Evolutionary conservation across 225 moss, liverwort and hornwort genomes (phyloP).

Genomic region (Polytrichum formosum): DNA sequence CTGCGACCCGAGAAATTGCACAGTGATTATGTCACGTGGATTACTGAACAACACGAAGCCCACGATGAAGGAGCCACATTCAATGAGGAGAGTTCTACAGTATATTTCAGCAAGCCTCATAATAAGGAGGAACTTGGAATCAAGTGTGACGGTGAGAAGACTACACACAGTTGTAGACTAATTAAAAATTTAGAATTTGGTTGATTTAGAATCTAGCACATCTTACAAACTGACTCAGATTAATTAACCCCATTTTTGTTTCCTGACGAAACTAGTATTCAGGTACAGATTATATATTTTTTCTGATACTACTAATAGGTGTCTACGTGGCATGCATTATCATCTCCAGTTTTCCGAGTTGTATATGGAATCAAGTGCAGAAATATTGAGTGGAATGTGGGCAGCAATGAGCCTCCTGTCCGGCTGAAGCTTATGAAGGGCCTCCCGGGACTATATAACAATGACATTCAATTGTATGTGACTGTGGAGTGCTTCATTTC

Average conservation of each 20-base stretch:
- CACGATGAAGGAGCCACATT: constrained; percentile 31
- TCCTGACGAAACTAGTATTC: no score
- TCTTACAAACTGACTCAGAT: no score
- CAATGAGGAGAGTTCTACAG: constrained; percentile 19
- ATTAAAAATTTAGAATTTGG: no score
- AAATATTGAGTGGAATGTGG: constrained; percentile 28
- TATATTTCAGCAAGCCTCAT: constrained; percentile 14
- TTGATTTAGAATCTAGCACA: no score
- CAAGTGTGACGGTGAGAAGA: constrained; percentile 23
- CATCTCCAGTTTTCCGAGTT: constrained; percentile 44
- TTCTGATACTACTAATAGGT: no score
- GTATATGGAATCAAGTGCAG: constrained; percentile 16
- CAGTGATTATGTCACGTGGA: constrained; percentile 34
- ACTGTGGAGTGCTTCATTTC: constrained; percentile 54
- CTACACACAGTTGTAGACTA: no score
- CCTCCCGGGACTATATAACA: constrained; percentile 31
- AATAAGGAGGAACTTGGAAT: constrained; percentile 33
- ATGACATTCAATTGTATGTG: constrained; percentile 23
- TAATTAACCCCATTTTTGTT: no score
- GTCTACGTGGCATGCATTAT: background rate
- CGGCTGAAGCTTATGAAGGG: constrained; percentile 44
- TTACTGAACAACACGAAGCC: constrained; percentile 16
- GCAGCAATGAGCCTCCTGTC: constrained; percentile 16
- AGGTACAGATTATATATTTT: no score
- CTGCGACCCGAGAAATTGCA: constrained; percentile 29